Evolutionary conservation across 768 basidiomycete species (phyloP).

Genomic region (Megacollybia marginata): DNA sequence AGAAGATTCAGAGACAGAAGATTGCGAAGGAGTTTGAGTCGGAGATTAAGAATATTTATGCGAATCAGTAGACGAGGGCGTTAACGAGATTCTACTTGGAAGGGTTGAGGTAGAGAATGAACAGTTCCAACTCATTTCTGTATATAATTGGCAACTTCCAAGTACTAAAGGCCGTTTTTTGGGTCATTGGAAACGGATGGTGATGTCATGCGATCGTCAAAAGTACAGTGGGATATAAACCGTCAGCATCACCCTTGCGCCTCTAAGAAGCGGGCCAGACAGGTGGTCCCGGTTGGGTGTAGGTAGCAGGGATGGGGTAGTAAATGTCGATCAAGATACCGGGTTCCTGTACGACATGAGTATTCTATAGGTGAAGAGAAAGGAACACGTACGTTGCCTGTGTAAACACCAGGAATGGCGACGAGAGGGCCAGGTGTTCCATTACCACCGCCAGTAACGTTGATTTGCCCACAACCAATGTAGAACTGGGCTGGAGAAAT

Average conservation of each 20-base stretch:
- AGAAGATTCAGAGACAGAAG: constrained; percentile 79
- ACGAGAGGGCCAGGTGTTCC: constrained; percentile 26
- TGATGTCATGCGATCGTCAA: too few relatives aligned
- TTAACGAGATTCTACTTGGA: too few relatives aligned
- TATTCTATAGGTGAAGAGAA: background rate
- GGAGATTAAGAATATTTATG: constrained; percentile 46
- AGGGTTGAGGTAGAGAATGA: too few relatives aligned
- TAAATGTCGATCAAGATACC: constrained; percentile 14
- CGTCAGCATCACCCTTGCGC: too few relatives aligned
- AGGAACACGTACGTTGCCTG: constrained; percentile 12
- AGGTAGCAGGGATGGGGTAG: constrained; percentile 14
- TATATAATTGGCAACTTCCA: too few relatives aligned
- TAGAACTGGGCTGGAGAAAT: constrained; percentile 6
- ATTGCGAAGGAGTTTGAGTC: constrained; percentile 57
- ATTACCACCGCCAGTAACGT: constrained; percentile 18
- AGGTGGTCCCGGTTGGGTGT: constrained; percentile 4
- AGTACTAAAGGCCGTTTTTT: too few relatives aligned
- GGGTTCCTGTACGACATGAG: constrained; percentile 5
- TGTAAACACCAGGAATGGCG: constrained; percentile 28
- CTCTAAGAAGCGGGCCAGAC: too few relatives aligned
- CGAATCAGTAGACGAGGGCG: background rate
- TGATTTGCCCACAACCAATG: constrained; percentile 20
- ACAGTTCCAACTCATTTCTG: too few relatives aligned
- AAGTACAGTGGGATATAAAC: too few relatives aligned
- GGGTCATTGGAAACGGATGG: too few relatives aligned